Evolutionary conservation across 108 stramenopile species (phyloP), one percentile per base, ranked within the genome.

Genomic region (Fragilaria radians): DNA sequence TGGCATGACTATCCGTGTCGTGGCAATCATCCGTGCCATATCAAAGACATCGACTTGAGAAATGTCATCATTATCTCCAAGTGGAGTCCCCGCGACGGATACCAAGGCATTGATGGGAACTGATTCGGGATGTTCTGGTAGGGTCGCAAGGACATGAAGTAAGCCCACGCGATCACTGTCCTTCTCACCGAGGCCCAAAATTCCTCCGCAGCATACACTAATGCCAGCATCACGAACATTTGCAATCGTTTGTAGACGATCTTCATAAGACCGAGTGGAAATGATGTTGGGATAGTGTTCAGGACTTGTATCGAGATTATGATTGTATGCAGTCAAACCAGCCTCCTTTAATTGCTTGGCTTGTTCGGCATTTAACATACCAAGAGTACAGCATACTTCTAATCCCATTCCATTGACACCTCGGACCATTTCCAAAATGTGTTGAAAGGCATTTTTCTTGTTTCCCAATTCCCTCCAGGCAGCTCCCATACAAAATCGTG

Each of bases 401-500:
- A 97, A 48, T 45, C 96, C 96, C 94, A 96, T 93, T 7, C 77
- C 79, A 48, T 93, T 95, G 63, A 96, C 93, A 22, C 92, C 90
- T 7, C 70, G 48, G 22, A 98, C 96, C 95, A 98, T 96, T 23
- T 96, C 95, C 21, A 98, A 67, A 65, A 98, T 95, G 65, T 96
- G 93, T 28, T 81, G 74, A 66, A 98, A 98, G 22, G 97, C 97
- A 73, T 96, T 95, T 74, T 96, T 94, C 78, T 98, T 98, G 70
- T 91, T 91, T 5, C 97, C 97, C 54, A 98, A 73, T 68, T 96
- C 95, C 34, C 97, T 85, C 97, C 97, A 98, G 1, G 97, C 97
- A 22, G 95, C 93, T 7, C 97, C 97, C 97, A 98, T 98, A 70
- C 97, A 98, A 67, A 98, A 98, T 29, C 96, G 85, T n/a, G 96